Percentiles rank a stretch among this genome's conserved stretches.
Conservation (phyloP, 2,329 filamentous ascomycete species). For the Cercospora brassicicola region DNA sequence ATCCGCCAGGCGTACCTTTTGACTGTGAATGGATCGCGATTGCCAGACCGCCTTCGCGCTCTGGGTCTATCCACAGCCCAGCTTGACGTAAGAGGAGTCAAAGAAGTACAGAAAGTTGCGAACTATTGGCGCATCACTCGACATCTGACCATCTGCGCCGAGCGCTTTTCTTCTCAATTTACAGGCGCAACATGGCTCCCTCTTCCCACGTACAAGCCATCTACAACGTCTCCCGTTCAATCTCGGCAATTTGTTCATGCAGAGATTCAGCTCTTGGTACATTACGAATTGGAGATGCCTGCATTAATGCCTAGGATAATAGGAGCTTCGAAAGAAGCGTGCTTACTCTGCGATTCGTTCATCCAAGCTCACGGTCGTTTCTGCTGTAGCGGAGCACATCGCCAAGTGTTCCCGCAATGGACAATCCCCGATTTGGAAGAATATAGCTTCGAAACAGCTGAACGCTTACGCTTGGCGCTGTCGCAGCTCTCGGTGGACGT, state of each 20-base stretch:
- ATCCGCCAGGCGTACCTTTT: neutral
- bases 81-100: neutral
- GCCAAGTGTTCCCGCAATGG: neutral
- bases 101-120: neutral
- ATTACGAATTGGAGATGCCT: neutral
- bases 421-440: neutral
- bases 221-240: neutral
- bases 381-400: neutral
- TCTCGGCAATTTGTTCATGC: neutral
- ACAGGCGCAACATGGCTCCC: neutral
- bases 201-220: neutral
- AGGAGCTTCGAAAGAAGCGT: neutral
- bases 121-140: neutral
- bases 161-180: neutral
- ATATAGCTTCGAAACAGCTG: neutral
- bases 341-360: neutral
- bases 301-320: neutral
- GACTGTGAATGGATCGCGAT: neutral
- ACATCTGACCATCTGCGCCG: neutral
- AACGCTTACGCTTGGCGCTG: neutral
- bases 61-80: neutral
- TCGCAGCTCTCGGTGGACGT: neutral
- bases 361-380: neutral
- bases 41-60: neutral
- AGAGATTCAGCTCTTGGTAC: neutral